Base-by-base conservation (phyloP, 495 filamentous ascomycete genomes). In the Trichoderma erinaceum region DNA sequence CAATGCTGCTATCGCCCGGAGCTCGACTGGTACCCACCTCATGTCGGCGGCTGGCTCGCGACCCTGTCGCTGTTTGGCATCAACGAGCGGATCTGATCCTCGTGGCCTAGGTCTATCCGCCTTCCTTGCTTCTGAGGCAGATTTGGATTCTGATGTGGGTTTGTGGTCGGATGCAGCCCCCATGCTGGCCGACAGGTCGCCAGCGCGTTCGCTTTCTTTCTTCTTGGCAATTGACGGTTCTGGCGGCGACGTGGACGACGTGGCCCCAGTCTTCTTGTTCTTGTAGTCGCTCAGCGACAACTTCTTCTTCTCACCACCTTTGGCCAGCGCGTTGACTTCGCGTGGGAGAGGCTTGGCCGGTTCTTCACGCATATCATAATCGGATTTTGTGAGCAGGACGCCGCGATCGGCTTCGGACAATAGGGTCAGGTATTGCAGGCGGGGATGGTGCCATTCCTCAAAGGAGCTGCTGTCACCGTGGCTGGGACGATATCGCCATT, bases 211-310 rank as follows among this genome's bases (percentile, higher is more conserved):
- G 63, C 32, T 41, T 11, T 41, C 35, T 10, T 65, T 65, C 32
- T 65, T 65, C n/a, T 21, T 41, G 32, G 63, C 41, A 35, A 41
- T 65, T 23, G 65, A 50, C 27, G 65, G 41, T 18, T 44, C 44
- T 29, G 75, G 71, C 4, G 79, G 75, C 29, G 80, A 80, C 38
- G 76, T 71, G 48, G 78, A 79, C 68, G 63, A 41, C 27, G 41
- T 66, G 41, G 65, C 65, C 12, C 56, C 64, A 46, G 70, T 70
- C 66, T 69, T 72, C 41, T 77, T 78, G 69, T 77, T 82, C 69
- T 78, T 77, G 41, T 81, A 82, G 71, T 83, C 81, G 70, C 78
- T 78, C 66, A 83, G 71, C 35, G 80, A 79, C 44, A 84, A 63
- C 70, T 81, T 82, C 63, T 78, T 82, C 21, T 73, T 72, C 68